Conservation (phyloP, 805 yeast genomes). For the Cyberlindnera maclurae region DNA sequence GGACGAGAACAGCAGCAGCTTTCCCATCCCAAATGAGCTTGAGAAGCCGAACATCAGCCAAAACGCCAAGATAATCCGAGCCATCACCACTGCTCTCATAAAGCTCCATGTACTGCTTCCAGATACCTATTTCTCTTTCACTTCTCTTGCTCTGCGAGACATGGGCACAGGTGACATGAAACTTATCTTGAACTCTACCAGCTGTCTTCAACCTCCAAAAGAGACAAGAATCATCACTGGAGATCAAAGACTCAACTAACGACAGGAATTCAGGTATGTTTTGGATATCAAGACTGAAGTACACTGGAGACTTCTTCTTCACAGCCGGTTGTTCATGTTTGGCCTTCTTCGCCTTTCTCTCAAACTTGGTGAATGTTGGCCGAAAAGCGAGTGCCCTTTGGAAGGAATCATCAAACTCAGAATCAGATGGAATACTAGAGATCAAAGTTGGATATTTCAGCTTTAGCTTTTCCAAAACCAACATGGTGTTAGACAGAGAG, state of each 20-base stretch:
- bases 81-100: not conserved
- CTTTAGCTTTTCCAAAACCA: constrained; percentile 33
- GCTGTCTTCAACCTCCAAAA: constrained; percentile 19
- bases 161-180: constrained; percentile 69
- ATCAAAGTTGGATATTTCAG: constrained; percentile 38
- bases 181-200: constrained; percentile 40
- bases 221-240: constrained; percentile 1
- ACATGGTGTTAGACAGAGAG: constrained; percentile 41
- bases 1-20: constrained; percentile 49
- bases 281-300: constrained; percentile 37
- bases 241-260: not conserved
- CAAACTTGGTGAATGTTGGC: constrained; percentile 41
- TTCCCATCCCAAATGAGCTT: constrained; percentile 43
- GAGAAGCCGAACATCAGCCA: constrained; percentile 35
- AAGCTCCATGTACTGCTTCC: constrained; percentile 22
- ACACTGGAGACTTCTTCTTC: constrained; percentile 29
- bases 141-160: constrained; percentile 26
- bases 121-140: constrained; percentile 18
- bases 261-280: constrained; percentile 7
- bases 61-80: constrained; percentile 4
- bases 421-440: constrained; percentile 34
- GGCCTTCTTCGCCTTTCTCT: constrained; percentile 12
- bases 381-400: constrained; percentile 43
- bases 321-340: not conserved
- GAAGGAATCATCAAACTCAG: constrained; percentile 40